Conservation (phyloP, 2,329 filamentous ascomycete genomes). For the Monilinia fructigena region DNA sequence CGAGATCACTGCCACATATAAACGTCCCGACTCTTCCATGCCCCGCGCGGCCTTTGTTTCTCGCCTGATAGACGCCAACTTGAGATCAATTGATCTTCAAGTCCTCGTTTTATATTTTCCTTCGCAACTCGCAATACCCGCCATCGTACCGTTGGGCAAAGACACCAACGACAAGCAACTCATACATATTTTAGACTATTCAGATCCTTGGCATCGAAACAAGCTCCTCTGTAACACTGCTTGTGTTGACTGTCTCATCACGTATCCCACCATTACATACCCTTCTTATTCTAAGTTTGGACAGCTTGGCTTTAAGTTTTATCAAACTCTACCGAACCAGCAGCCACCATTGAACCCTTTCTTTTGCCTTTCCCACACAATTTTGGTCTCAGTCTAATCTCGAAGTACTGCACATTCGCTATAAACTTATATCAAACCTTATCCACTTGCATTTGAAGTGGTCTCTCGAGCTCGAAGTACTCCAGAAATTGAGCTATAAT, state of each 20-base stretch:
- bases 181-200: neutral
- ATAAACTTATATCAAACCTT: constrained; percentile 12
- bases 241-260: constrained; percentile 1
- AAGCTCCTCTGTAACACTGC: constrained; percentile 11
- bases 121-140: neutral
- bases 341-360: constrained; percentile 20
- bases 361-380: constrained; percentile 23
- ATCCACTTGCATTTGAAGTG: neutral
- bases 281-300: neutral
- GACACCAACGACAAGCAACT: neutral
- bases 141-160: neutral
- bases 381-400: constrained; percentile 1
- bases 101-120: constrained; percentile 4
- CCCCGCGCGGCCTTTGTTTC: constrained; percentile 9
- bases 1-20: constrained; percentile 12
- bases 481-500: neutral
- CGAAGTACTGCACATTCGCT: constrained; percentile 9
- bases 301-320: constrained; percentile 10
- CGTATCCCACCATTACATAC: neutral
- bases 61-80: neutral
- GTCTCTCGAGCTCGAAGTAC: neutral
- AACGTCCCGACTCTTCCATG: constrained; percentile 8
- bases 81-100: constrained; percentile 6
- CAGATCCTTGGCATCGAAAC: neutral
- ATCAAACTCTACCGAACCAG: constrained; percentile 15